phyloP scores from a whole-genome alignment of 768 basidiomycete species.

The Trametes punicea region DNA sequence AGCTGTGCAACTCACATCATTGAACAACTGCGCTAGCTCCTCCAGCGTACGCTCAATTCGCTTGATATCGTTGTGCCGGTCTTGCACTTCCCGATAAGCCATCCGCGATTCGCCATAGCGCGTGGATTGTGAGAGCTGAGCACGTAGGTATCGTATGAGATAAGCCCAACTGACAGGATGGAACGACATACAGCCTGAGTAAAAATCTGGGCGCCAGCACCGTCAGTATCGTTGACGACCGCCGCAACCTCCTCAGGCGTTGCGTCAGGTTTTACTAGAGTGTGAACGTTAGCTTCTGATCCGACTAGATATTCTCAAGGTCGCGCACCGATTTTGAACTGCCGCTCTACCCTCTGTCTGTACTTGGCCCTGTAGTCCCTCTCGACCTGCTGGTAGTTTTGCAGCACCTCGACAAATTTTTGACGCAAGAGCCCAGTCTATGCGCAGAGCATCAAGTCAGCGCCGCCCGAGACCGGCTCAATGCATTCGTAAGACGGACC shows the following conservation, averaged over 20 bases:
- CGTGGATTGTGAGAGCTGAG: slow-evolving; percentile 70
- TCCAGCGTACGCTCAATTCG: slow-evolving; percentile 83
- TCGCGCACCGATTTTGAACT: slow-evolving; percentile 77
- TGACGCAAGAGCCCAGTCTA: slow-evolving; percentile 26
- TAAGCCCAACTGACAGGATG: neutral
- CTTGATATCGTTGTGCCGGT: slow-evolving; percentile 80
- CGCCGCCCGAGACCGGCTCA: too few relatives aligned
- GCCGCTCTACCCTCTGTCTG: slow-evolving; percentile 79
- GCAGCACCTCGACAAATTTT: slow-evolving; percentile 80
- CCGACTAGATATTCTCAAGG: neutral
- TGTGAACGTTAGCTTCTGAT: neutral
- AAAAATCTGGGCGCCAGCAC: slow-evolving; percentile 74
- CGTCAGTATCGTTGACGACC: slow-evolving; percentile 81
- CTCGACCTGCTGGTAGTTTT: slow-evolving; percentile 81
- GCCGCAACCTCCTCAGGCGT: slow-evolving; percentile 83
- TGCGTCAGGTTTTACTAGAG: slow-evolving; percentile 85
- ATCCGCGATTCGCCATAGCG: slow-evolving; percentile 80
- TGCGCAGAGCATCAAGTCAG: neutral
- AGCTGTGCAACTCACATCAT: slow-evolving; percentile 49
- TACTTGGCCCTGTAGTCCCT: slow-evolving; percentile 74
- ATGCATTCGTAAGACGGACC: slow-evolving; percentile 39
- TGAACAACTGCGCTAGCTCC: slow-evolving; percentile 87
- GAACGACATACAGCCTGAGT: slow-evolving; percentile 65
- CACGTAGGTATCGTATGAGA: neutral
- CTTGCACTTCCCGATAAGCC: slow-evolving; percentile 86